phyloP scores from a whole-genome alignment of 768 basidiomycete species.

The Ramaria sp. region DNA sequence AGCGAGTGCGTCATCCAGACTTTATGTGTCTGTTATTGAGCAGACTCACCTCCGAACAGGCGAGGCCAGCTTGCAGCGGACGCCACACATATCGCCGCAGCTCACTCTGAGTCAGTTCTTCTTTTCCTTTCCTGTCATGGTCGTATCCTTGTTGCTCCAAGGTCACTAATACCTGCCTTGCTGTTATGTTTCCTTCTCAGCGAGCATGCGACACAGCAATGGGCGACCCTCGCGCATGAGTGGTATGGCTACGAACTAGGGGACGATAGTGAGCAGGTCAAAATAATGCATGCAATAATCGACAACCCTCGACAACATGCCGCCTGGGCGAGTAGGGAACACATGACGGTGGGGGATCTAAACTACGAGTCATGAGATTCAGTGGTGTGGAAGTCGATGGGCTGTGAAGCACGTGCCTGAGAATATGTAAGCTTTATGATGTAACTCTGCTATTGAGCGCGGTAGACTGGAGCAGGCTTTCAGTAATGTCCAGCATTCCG shows the following conservation, averaged over 20 bases:
- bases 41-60: neutral
- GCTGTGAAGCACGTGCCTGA: no score
- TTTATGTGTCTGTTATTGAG: neutral
- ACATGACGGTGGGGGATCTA: conserved; percentile 5
- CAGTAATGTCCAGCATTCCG: no score
- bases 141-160: neutral
- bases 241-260: conserved; percentile 56
- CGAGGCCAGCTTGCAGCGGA: conserved; percentile 53
- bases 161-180: neutral
- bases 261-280: conserved; percentile 37
- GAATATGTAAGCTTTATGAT: no score
- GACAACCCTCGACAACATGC: conserved; percentile 30
- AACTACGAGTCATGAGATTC: neutral
- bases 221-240: conserved; percentile 37
- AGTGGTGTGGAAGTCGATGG: no score
- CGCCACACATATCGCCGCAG: conserved; percentile 45
- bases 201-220: conserved; percentile 32
- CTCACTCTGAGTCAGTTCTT: conserved; percentile 49
- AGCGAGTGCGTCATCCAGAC: conserved; percentile 30
- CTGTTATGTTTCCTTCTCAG: conserved; percentile 21
- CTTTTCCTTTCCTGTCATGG: neutral
- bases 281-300: conserved; percentile 27
- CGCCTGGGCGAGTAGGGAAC: conserved; percentile 37
- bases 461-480: no score
- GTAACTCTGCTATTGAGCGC: no score